phyloP scores from a whole-genome alignment of 139 green algal genomes.

The Pseudopediastrum boryanum region DNA sequence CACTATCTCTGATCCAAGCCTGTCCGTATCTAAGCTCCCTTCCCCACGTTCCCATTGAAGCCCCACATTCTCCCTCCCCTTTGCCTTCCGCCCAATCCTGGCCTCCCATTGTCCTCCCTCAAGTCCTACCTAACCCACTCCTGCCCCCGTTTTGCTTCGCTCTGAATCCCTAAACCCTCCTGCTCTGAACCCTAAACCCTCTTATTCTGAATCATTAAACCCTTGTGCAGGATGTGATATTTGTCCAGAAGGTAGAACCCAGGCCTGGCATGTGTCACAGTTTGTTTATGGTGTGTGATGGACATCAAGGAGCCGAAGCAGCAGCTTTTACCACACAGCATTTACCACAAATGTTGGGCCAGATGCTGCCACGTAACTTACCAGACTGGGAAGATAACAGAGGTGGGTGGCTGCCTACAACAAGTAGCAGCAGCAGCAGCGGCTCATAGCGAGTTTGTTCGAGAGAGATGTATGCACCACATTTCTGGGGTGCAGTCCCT shows the following conservation, averaged over 20 bases:
- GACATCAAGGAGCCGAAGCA: constrained; percentile 31
- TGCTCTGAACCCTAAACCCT: background rate
- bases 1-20: too few relatives aligned
- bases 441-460: too few relatives aligned
- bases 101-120: background rate
- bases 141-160: background rate
- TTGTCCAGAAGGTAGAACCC: background rate
- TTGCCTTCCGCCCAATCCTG: background rate
- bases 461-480: too few relatives aligned
- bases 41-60: too few relatives aligned
- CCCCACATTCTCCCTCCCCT: too few relatives aligned
- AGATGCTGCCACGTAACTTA: constrained; percentile 33
- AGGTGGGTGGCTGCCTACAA: background rate
- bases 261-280: constrained; percentile 29
- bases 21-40: background rate
- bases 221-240: constrained; percentile 27
- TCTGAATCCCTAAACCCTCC: too few relatives aligned
- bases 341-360: constrained; percentile 34
- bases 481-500: too few relatives aligned
- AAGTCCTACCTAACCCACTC: background rate
- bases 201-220: background rate
- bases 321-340: constrained; percentile 17
- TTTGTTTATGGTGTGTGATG: constrained; percentile 60
- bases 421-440: background rate
- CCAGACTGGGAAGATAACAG: constrained; percentile 15